Conservation (phyloP, 352 stramenopile species). For the Phytophthora pisi region DNA sequence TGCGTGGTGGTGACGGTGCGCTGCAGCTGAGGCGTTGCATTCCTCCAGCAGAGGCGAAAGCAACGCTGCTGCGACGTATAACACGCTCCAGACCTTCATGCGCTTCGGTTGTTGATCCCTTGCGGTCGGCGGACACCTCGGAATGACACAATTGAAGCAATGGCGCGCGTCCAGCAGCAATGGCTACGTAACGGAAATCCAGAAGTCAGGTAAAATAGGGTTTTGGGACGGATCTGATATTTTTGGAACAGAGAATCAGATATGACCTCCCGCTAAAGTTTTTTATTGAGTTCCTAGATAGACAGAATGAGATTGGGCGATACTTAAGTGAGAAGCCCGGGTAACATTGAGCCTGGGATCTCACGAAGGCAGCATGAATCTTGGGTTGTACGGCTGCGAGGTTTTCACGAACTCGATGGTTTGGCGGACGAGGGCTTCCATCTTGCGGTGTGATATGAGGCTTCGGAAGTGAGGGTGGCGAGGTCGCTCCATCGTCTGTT, state of each 20-base stretch:
- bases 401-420: conserved; percentile 62
- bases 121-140: neutral
- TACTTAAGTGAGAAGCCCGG: neutral
- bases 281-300: too few species aligned
- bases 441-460: conserved; percentile 63
- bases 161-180: conserved; percentile 7
- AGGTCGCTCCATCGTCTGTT: conserved; percentile 45
- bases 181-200: conserved; percentile 18
- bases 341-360: neutral
- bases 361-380: conserved; percentile 21
- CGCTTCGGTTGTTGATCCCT: neutral
- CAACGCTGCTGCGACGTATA: conserved; percentile 7
- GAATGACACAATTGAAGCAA: conserved; percentile 18
- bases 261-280: neutral
- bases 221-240: conserved; percentile 17
- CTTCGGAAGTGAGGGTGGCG: conserved; percentile 62
- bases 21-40: conserved; percentile 2
- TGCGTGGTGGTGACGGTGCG: conserved; percentile 25
- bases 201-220: conserved; percentile 12
- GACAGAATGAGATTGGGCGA: neutral
- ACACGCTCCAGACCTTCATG: conserved; percentile 26
- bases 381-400: conserved; percentile 49
- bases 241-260: conserved; percentile 8
- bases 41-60: conserved; percentile 4
- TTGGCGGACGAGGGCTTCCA: conserved; percentile 66